phyloP scores from a whole-genome alignment of 331 rosid genomes.

The Rosa hybrid region DNA sequence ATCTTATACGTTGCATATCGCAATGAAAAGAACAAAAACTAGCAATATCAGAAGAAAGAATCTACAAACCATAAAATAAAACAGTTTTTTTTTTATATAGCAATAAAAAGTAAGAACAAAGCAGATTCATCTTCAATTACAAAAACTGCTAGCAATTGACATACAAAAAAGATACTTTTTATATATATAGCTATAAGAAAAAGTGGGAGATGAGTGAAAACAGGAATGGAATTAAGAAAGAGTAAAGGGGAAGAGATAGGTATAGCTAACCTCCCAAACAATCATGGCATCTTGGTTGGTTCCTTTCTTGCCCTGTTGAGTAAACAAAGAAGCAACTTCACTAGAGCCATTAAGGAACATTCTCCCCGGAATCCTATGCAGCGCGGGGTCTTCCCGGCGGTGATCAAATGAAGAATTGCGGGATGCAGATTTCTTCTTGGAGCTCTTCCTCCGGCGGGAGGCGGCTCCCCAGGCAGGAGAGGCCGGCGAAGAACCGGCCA shows the following conservation, averaged over 20 bases:
- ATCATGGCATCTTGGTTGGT: conserved; percentile 98
- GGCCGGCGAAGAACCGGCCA: conserved; percentile 52
- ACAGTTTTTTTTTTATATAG: neutral
- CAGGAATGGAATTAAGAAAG: too few species aligned
- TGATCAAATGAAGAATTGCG: conserved; percentile 65
- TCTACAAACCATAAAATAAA: too few species aligned
- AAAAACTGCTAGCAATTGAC: neutral
- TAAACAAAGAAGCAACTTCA: conserved; percentile 75
- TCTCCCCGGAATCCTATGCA: conserved; percentile 79
- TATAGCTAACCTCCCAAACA: conserved; percentile 86
- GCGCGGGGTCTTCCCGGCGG: conserved; percentile 64
- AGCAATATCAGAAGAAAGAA: neutral
- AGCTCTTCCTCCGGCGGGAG: conserved; percentile 34
- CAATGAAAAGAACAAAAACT: neutral
- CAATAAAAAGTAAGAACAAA: neutral
- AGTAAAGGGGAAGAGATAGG: neutral
- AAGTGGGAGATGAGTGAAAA: too few species aligned
- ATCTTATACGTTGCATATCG: neutral
- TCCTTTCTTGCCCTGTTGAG: conserved; percentile 97
- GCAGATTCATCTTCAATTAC: neutral
- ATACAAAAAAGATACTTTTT: neutral
- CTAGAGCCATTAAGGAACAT: conserved; percentile 68
- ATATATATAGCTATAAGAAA: too few species aligned
- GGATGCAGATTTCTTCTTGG: conserved; percentile 48
- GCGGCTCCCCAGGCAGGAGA: conserved; percentile 36